Evolutionary conservation across 1,284 basidiomycete genomes (phyloP), one percentile per base, ranked within the genome.

Genomic region (Schizopora paradoxa): DNA sequence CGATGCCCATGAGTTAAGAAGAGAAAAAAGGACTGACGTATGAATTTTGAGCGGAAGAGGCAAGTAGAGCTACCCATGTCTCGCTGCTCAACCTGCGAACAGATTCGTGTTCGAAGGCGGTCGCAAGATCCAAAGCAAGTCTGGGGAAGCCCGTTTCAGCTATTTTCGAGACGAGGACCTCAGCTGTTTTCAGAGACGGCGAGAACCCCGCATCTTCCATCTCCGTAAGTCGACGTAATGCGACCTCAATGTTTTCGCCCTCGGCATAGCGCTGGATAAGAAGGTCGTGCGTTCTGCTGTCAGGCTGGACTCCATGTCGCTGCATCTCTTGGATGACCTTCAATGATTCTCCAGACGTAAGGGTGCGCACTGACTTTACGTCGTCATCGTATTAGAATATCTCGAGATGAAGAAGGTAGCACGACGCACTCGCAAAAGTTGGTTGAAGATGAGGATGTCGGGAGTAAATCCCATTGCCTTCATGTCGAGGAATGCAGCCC

Each of bases 401-500:
- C 21, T 26, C 7, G 33, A 36, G 43, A 46, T 32, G 21, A 29
- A 29, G n/a, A n/a, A n/a, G 29, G 4, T 6, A 36, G 6, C 19
- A 35, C 49, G 56, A 61, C 64, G 56, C 59, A 86, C 86, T 51
- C 73, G 61, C 44, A 92, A 64, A 13, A 91, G 67, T 34, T 72
- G 64, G 52, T 86, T 79, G 63, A 82, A 87, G 3, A 78, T 74
- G 44, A 73, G 66, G 2, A 69, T 54, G 49, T 81, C 72, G 1
- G 80, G 86, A 16, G 59, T 52, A 22, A 91, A 56, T 1, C 74
- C 78, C 41, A 76, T 57, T 11, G 73, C 65, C 18, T 69, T 45
- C 74, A 90, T 88, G 54, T 91, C 88, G 23, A 84, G 77, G 37
- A 87, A 67, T 21, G 87, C 73, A 5, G 85, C 86, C 66, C 77